These are phyloP conservation scores for Naganishia liquefaciens DNA, from an alignment of 1,284 basidiomycete genomes.

Conservation along the genomic window DNA sequence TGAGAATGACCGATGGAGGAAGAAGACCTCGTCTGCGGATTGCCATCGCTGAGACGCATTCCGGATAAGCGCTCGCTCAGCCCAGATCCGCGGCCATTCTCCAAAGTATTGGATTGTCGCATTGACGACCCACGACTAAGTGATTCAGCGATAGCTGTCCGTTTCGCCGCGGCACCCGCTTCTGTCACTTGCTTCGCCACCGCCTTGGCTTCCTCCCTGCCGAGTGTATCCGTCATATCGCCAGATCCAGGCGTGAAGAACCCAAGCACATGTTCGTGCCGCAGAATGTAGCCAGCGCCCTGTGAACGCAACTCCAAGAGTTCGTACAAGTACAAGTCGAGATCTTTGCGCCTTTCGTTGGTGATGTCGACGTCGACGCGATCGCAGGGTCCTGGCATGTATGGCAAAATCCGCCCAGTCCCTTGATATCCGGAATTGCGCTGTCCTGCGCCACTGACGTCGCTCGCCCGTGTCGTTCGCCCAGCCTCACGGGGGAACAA, in stretches of 20 bases:
- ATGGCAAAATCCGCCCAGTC: conserved; percentile 72
- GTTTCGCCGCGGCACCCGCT: conserved; percentile 19
- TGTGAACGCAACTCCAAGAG: conserved; percentile 68
- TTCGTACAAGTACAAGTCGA: conserved; percentile 83
- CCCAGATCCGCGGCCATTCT: conserved; percentile 58
- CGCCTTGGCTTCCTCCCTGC: conserved; percentile 61
- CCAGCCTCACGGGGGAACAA: conserved; percentile 88
- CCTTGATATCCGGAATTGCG: conserved; percentile 14
- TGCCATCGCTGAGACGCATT: conserved; percentile 33
- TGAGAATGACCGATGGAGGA: conserved; percentile 15
- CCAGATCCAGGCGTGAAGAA: conserved; percentile 87
- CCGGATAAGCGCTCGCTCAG: conserved; percentile 58
- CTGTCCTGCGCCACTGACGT: conserved; percentile 32
- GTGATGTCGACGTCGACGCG: conserved; percentile 82
- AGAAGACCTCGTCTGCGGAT: conserved; percentile 4
- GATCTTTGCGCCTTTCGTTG: conserved; percentile 73
- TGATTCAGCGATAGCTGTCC: conserved; percentile 22
- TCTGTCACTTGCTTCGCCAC: conserved; percentile 34
- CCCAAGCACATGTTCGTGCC: conserved; percentile 74
- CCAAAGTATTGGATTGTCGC: conserved; percentile 1
- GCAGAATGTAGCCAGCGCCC: conserved; percentile 75
- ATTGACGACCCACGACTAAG: conserved; percentile 18
- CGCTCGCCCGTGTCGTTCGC: conserved; percentile 52
- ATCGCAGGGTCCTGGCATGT: conserved; percentile 89
- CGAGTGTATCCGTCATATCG: conserved; percentile 72